Evolutionary conservation across 2,329 filamentous ascomycete genomes (phyloP), one percentile per base, ranked within the genome.

Genomic region (Raffaelea arxii): DNA sequence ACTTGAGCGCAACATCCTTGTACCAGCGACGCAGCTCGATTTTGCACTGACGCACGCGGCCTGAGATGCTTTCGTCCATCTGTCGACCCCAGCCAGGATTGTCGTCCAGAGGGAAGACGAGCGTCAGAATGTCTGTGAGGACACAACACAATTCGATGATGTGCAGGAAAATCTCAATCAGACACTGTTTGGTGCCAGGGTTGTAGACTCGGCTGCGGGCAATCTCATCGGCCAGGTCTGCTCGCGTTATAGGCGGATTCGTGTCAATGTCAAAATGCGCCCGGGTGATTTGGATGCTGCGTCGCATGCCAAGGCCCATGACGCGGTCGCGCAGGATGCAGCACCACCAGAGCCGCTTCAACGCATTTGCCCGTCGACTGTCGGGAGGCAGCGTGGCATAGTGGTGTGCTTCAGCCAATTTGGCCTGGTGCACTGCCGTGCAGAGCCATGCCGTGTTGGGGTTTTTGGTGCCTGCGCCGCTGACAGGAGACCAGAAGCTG

Each of bases 331-430:
- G 68, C 5, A 76, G 62, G 36, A 77, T 62, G 48, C 72, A 74
- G 48, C 70, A 72, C 72, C 73, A 77, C 72, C 72, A 76, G 7
- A 77, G 57, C 2, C 72, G 62, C 56, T 75, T 77, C 25, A 70
- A 62, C 7, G 64, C 35, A 25, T 50, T 50, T 42, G 47, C 52
- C 59, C 49, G 65, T 62, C 46, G 65, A 36, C 22, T 14, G 16
- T 44, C 40, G 21, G 44, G 30, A 24, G 47, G 21, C 24, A 48
- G n/a, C 16, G 46, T 27, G 35, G 47, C 51, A 25, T 53, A 54
- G 48, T 51, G 51, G 41, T 53, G 48, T 4, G 53, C 53, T 36
- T 51, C 51, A 24, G 53, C 53, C n/a, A 50, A 35, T 25, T 45
- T 46, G 39, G 53, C 53, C 19, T 53, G 49, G 25, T 53, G 53